A percentile compares a stretch with the other conserved stretches of the same genome.
Evolutionary conservation across 495 filamentous ascomycete species (phyloP).

Genomic region (Mycothermus thermophilus): DNA sequence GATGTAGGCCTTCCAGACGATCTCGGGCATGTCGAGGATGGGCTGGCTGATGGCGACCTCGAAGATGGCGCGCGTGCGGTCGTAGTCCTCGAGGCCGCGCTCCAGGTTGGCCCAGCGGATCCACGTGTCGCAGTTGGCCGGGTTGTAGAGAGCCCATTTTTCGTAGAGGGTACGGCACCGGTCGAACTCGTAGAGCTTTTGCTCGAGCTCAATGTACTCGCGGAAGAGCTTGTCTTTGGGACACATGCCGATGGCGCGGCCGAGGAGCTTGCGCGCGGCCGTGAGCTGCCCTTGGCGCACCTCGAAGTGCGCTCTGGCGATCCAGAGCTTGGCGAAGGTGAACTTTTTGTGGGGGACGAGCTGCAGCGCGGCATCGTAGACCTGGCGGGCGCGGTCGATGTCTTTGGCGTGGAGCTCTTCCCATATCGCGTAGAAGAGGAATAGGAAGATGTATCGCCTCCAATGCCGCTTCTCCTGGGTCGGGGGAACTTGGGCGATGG

Average conservation of each 20-base stretch:
- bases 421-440: constrained; percentile 93
- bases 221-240: constrained; percentile 93
- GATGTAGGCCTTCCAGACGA: constrained; percentile 94
- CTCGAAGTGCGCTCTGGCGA: constrained; percentile 86
- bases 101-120: constrained; percentile 90
- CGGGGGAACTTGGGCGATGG: constrained; percentile 90
- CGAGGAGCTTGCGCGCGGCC: constrained; percentile 72
- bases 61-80: constrained; percentile 79
- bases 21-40: constrained; percentile 89
- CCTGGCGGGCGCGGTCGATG: constrained; percentile 64
- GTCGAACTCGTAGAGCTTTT: constrained; percentile 81
- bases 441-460: constrained; percentile 93
- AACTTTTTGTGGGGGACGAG: constrained; percentile 92
- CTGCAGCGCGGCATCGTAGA: constrained; percentile 78
- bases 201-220: constrained; percentile 82
- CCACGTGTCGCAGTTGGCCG: constrained; percentile 83
- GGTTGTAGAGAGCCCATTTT: constrained; percentile 84
- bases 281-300: constrained; percentile 71
- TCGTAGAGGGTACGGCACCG: constrained; percentile 84
- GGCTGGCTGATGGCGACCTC: constrained; percentile 78
- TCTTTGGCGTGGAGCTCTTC: constrained; percentile 81
- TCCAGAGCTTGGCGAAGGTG: constrained; percentile 94
- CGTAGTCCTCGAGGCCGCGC: constrained; percentile 73
- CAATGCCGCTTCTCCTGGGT: constrained; percentile 96
- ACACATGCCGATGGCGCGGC: constrained; percentile 80